A percentile compares a stretch with the other conserved stretches of the same genome.
Evolutionary conservation across 495 filamentous ascomycete genomes (phyloP).

Genomic region (Cryomyces minteri): DNA sequence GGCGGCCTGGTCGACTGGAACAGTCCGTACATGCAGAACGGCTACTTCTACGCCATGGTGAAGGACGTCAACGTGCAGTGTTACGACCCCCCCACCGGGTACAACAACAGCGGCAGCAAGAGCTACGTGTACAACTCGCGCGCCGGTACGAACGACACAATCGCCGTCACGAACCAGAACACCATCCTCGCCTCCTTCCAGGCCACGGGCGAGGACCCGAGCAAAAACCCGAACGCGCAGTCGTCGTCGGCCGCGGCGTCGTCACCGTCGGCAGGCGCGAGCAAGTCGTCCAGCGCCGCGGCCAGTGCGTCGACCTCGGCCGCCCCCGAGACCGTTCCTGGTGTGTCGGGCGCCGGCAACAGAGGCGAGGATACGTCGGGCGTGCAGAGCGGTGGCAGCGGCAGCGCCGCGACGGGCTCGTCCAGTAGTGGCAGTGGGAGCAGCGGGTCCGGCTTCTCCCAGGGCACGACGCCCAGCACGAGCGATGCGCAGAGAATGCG

Average conservation of each 20-base stretch:
- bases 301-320: slow-evolving; percentile 2
- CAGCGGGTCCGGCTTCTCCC: neutral
- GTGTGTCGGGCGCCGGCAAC: slow-evolving; percentile 15
- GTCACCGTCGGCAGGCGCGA: neutral
- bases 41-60: slow-evolving; percentile 80
- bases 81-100: slow-evolving; percentile 53
- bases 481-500: neutral
- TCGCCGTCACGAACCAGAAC: slow-evolving; percentile 52
- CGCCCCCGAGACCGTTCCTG: slow-evolving; percentile 17
- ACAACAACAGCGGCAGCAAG: slow-evolving; percentile 36
- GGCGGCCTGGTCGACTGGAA: slow-evolving; percentile 85
- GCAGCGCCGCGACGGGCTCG: neutral
- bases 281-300: slow-evolving; percentile 1
- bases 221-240: slow-evolving; percentile 9
- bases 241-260: slow-evolving; percentile 1
- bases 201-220: slow-evolving; percentile 40
- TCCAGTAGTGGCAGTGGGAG: neutral
- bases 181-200: slow-evolving; percentile 67
- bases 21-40: slow-evolving; percentile 58
- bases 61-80: slow-evolving; percentile 64
- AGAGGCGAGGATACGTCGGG: slow-evolving; percentile 7
- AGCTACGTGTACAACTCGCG: slow-evolving; percentile 60
- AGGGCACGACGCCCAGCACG: neutral
- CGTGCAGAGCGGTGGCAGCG: neutral
- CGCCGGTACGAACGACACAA: slow-evolving; percentile 50